These are phyloP conservation scores for Colletotrichum camelliae DNA, from an alignment of 2,329 filamentous ascomycete genomes.

Conservation along the genomic window DNA sequence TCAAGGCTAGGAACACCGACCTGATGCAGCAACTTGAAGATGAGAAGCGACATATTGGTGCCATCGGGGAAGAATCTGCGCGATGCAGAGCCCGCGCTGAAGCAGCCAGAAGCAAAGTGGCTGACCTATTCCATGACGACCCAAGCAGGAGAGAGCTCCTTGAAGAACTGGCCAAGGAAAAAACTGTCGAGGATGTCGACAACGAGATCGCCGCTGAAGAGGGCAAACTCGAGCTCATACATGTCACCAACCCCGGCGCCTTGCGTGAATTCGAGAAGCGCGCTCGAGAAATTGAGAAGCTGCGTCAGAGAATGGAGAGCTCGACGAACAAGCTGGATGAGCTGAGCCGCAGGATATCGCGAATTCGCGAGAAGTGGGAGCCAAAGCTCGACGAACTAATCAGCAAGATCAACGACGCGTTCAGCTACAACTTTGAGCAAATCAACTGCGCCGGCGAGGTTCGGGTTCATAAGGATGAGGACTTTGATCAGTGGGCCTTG, in stretches of 20 bases:
- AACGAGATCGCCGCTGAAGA: conserved; percentile 76
- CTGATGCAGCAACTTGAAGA: conserved; percentile 59
- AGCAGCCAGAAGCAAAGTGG: conserved; percentile 41
- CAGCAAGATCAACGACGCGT: conserved; percentile 84
- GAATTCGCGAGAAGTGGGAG: conserved; percentile 79
- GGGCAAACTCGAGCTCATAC: conserved; percentile 79
- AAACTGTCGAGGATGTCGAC: conserved; percentile 68
- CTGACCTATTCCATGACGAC: conserved; percentile 42
- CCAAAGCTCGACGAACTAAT: conserved; percentile 81
- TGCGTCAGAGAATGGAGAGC: conserved; percentile 62
- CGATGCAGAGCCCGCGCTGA: conserved; percentile 40
- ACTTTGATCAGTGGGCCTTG: conserved; percentile 94
- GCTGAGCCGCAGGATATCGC: conserved; percentile 63
- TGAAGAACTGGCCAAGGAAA: conserved; percentile 48
- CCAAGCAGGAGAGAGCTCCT: conserved; percentile 47
- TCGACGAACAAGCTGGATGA: conserved; percentile 60
- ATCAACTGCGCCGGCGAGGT: conserved; percentile 96
- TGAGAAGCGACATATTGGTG: conserved; percentile 43
- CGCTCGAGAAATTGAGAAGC: conserved; percentile 69
- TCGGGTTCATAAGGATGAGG: conserved; percentile 83
- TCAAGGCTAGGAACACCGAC: conserved; percentile 69
- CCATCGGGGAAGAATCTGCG: conserved; percentile 43
- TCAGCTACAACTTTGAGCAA: conserved; percentile 90
- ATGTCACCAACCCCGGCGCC: conserved; percentile 76
- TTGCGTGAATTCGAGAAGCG: conserved; percentile 80